Evolutionary conservation across 257 asterid species (phyloP).

Genomic region (Nicotiana sylvestris): DNA sequence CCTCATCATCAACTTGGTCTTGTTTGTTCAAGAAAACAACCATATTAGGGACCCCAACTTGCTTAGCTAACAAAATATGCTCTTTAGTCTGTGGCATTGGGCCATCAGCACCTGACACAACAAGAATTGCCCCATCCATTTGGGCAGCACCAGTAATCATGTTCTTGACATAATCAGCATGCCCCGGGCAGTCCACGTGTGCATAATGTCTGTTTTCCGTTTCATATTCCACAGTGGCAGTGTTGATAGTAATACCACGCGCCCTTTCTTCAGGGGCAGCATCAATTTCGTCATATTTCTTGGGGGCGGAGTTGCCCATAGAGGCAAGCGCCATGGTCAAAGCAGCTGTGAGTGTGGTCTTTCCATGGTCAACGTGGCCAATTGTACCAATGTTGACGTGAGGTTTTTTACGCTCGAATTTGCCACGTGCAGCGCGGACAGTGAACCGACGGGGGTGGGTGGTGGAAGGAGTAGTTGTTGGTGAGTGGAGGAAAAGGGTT

Average conservation of each 20-base stretch:
- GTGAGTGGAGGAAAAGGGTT: constrained; percentile 39
- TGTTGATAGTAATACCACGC: constrained; percentile 89
- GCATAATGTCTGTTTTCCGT: constrained; percentile 91
- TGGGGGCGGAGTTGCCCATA: constrained; percentile 74
- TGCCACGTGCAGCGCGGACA: constrained; percentile 78
- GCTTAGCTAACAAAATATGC: constrained; percentile 30
- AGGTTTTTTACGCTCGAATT: constrained; percentile 90
- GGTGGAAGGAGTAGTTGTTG: constrained; percentile 28
- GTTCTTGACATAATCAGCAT: constrained; percentile 76
- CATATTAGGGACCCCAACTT: constrained; percentile 57
- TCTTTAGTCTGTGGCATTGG: constrained; percentile 39
- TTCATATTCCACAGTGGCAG: constrained; percentile 94
- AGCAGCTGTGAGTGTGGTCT: constrained; percentile 93
- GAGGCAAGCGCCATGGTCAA: constrained; percentile 90
- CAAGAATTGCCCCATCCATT: constrained; percentile 33
- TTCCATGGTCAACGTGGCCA: constrained; percentile 99
- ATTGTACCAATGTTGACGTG: constrained; percentile 93
- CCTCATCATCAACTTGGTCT: constrained; percentile 94
- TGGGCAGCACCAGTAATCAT: constrained; percentile 36
- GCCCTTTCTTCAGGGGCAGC: constrained; percentile 98
- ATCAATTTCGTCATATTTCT: constrained; percentile 88
- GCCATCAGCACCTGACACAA: constrained; percentile 32
- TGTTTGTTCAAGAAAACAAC: constrained; percentile 88
- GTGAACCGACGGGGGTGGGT: constrained; percentile 41
- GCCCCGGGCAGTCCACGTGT: constrained; percentile 94